phyloP scores from a whole-genome alignment of 169 alveolate species.

The Plasmodium berghei region DNA sequence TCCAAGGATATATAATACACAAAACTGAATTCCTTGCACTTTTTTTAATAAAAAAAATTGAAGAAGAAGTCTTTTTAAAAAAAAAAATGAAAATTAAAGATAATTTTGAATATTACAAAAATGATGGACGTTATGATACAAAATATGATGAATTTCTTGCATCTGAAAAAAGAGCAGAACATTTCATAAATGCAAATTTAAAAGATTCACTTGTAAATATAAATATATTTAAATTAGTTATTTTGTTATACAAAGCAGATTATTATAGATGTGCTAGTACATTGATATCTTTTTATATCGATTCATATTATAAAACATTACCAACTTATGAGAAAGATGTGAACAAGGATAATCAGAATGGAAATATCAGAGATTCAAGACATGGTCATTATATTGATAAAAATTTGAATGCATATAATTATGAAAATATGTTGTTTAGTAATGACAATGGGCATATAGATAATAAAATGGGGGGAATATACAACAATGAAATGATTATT shows the following conservation, averaged over 20 bases:
- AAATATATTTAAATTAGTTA: constrained; percentile 37
- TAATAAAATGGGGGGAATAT: neutral
- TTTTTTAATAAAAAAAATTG: constrained; percentile 40
- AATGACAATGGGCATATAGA: neutral
- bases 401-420: neutral
- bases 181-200: constrained; percentile 59
- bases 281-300: constrained; percentile 27
- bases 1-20: constrained; percentile 76
- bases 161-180: constrained; percentile 71
- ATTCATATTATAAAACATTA: constrained; percentile 19
- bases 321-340: constrained; percentile 1
- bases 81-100: constrained; percentile 49
- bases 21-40: constrained; percentile 57
- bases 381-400: neutral
- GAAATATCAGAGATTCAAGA: neutral
- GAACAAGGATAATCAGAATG: neutral
- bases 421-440: neutral
- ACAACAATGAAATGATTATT: neutral
- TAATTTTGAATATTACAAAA: constrained; percentile 3
- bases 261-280: constrained; percentile 64
- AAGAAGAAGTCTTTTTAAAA: constrained; percentile 57
- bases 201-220: constrained; percentile 41
- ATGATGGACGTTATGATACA: neutral
- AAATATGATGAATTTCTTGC: constrained; percentile 47
- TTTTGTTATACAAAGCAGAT: constrained; percentile 62